Percentiles rank a stretch among this genome's conserved stretches.
Evolutionary conservation across 2,329 filamentous ascomycete species (phyloP).

Genomic region (Lasiodiplodia sp.): DNA sequence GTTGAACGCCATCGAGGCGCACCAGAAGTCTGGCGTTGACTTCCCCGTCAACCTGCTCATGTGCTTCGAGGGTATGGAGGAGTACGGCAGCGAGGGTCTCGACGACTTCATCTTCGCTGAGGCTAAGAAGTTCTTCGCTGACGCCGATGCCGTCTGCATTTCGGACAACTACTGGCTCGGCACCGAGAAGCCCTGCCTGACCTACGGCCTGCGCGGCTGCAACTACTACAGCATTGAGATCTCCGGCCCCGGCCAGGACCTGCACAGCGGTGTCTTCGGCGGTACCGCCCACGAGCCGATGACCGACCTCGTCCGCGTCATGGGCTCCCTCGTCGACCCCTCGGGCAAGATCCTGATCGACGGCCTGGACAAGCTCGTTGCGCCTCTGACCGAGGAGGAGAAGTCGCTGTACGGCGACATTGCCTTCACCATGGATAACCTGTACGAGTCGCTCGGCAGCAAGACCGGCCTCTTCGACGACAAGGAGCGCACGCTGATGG

Average conservation of each 20-base stretch:
- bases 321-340: conserved; percentile 85
- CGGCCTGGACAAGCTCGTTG: conserved; percentile 93
- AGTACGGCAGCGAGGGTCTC: conserved; percentile 95
- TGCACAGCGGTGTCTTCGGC: conserved; percentile 97
- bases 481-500: conserved; percentile 94
- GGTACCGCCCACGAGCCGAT: conserved; percentile 97
- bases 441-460: conserved; percentile 90
- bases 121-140: conserved; percentile 92
- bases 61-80: conserved; percentile 99
- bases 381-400: conserved; percentile 85
- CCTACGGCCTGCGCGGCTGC: conserved; percentile 94
- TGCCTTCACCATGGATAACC: conserved; percentile 93
- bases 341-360: conserved; percentile 92
- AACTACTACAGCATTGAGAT: conserved; percentile 97
- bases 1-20: conserved; percentile 97
- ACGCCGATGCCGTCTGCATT: conserved; percentile 95
- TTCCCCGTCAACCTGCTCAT: conserved; percentile 98
- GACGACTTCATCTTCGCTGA: conserved; percentile 94
- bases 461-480: conserved; percentile 85
- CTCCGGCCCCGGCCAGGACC: conserved; percentile 87
- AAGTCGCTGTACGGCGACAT: conserved; percentile 87
- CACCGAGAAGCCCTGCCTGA: conserved; percentile 97
- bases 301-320: conserved; percentile 87
- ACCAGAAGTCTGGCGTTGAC: conserved; percentile 92
- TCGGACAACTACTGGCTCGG: conserved; percentile 99